Percentiles rank a stretch among this genome's conserved stretches.
Conservation (phyloP, 345 rosid genomes). For the Euphorbia peplus region DNA sequence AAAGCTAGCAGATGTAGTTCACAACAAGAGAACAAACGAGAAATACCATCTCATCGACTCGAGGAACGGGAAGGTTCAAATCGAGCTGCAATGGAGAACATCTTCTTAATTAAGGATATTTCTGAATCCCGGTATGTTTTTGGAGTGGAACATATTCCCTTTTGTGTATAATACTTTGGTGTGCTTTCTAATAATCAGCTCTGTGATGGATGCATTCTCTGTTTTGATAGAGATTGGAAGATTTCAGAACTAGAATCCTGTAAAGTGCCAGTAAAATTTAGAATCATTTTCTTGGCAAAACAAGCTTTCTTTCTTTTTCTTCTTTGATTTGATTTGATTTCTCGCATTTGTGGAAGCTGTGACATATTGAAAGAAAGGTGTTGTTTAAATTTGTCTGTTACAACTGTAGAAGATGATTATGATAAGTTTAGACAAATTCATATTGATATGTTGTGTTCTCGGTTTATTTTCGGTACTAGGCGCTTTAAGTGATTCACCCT, state of each 20-base stretch:
- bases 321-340: too few relatives aligned
- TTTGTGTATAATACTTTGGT: background rate
- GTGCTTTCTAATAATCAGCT: conserved; percentile 4
- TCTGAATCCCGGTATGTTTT: background rate
- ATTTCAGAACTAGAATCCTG: background rate
- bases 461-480: too few relatives aligned
- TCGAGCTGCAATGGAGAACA: conserved; percentile 89
- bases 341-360: too few relatives aligned
- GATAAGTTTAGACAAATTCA: too few relatives aligned
- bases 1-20: conserved; percentile 20
- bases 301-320: too few relatives aligned
- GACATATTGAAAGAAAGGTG: too few relatives aligned
- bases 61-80: conserved; percentile 26
- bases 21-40: conserved; percentile 27
- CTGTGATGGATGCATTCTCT: background rate
- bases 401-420: too few relatives aligned
- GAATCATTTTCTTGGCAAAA: background rate
- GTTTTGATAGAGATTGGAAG: background rate
- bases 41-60: conserved; percentile 28
- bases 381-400: too few relatives aligned
- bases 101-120: conserved; percentile 20
- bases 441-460: too few relatives aligned
- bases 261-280: background rate
- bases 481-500: too few relatives aligned
- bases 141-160: background rate